These are phyloP conservation scores for Delonix regia DNA, from an alignment of 306 rosid genomes.

Conservation along the genomic window DNA sequence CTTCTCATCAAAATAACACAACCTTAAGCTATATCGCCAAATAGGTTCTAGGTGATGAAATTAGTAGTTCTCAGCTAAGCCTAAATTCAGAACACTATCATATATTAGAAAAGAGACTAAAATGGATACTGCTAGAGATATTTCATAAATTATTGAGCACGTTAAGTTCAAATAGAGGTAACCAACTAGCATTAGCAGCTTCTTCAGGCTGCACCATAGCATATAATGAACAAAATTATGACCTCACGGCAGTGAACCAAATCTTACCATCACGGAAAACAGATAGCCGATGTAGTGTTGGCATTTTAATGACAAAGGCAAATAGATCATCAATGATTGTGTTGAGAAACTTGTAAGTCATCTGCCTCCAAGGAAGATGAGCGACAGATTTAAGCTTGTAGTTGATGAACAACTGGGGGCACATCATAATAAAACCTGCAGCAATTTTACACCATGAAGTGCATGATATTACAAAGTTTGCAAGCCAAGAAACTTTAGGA, in stretches of 20 bases:
- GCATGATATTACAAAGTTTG: conserved; percentile 13
- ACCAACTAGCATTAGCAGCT: conserved; percentile 1
- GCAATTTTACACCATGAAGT: conserved; percentile 35
- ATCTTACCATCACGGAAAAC: conserved; percentile 98
- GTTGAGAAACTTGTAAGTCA: conserved; percentile 99
- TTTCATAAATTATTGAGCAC: conserved; percentile 11
- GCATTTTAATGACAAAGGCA: conserved; percentile 99
- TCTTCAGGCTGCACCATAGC: conserved; percentile 4
- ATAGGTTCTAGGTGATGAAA: background rate
- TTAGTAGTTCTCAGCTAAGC: conserved; percentile 9
- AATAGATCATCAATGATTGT: conserved; percentile 97
- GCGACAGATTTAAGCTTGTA: conserved; percentile 99
- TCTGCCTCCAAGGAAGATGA: conserved; percentile 99
- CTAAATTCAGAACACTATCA: background rate
- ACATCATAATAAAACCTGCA: conserved; percentile 98
- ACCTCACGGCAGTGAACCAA: background rate
- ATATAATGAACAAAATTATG: conserved; percentile 1
- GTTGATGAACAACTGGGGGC: conserved; percentile 97
- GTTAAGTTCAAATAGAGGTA: background rate
- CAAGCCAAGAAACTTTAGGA: conserved; percentile 9
- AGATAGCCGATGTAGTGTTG: conserved; percentile 89
- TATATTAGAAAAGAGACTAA: background rate
- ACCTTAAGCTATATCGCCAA: background rate
- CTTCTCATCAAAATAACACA: conserved; percentile 1
- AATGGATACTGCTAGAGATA: background rate